Base-by-base conservation (phyloP, 2,329 filamentous ascomycete species). In the Cryphonectria carpinicola region DNA sequence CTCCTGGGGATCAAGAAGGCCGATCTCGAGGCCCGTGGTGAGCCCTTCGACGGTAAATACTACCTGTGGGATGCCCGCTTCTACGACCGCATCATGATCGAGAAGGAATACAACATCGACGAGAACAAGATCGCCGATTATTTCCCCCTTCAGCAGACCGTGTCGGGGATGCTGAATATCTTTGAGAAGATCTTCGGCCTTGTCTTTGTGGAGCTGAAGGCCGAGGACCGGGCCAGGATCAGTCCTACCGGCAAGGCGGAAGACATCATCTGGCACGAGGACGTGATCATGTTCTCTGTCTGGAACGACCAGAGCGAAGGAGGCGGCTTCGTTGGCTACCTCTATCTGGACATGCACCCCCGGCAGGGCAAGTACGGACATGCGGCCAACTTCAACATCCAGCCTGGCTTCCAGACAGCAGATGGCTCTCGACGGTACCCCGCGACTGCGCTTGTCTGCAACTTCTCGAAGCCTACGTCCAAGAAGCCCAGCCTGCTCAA, bases 171-270 rank as follows among this genome's bases (percentile, higher is more conserved):
- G 93, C 84, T 96, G 64, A 87, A 89, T 76, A 95, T 95, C 76
- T 96, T 96, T 74, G 92, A 96, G 81, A 86, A 93, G 78, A 85
- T 96, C 7, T 94, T 97, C 74, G 93, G 93, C 22, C 85, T 97
- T 49, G 88, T 89, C 6, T 96, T 96, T 76, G 88, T 95, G 22
- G 88, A 95, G 81, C 84, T 96, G 35, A 86, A 85, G 64, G 84
- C 87, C 4, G 88, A 90, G 71, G 92, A 93, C 74, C 86, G 90
- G 49, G 85, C 88, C 65, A 84, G 84, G 54, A 80, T 93, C 71
- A 92, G 90, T 66, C 87, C 90, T 13, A 91, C 89, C 2, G 89
- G 89, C 70, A 91, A 90, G 79, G 89, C 87, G 13, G 87, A 89
- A 69, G 92, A 94, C 74, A 92, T 95, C 75, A 84, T 89, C 1